Percentiles rank a stretch among this genome's conserved stretches.
phyloP scores from a whole-genome alignment of 2,329 filamentous ascomycete species.

The Anisogramma anomala region DNA sequence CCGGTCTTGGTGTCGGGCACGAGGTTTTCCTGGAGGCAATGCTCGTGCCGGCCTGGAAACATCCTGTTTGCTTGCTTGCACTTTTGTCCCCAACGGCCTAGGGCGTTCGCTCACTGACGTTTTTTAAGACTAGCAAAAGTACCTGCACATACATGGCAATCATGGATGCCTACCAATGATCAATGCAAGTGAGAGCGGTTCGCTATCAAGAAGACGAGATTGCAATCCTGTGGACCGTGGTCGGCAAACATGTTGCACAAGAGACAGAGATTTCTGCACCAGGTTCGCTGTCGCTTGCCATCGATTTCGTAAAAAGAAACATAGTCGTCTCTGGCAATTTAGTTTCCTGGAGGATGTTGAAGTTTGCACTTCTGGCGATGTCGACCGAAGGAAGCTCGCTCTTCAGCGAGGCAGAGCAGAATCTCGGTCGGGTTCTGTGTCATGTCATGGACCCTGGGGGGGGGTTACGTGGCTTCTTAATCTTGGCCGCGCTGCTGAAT shows the following conservation, averaged over 20 bases:
- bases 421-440: conserved; percentile 97
- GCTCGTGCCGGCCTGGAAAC: no score
- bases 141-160: no score
- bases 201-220: no score
- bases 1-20: no score
- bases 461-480: conserved; percentile 91
- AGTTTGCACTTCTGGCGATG: conserved; percentile 85
- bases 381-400: conserved; percentile 72
- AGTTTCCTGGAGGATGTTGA: conserved; percentile 88
- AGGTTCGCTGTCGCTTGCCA: conserved; percentile 82
- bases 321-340: conserved; percentile 91
- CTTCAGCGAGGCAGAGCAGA: conserved; percentile 74
- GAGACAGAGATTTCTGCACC: conserved; percentile 91
- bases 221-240: no score
- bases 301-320: conserved; percentile 98
- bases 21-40: no score
- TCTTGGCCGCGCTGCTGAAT: conserved; percentile 79
- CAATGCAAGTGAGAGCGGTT: no score
- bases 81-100: no score
- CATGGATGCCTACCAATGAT: no score
- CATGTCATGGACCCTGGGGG: conserved; percentile 93
- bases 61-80: no score
- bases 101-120: no score
- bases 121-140: no score
- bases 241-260: conserved; percentile 94